Percentiles rank a stretch among this genome's conserved stretches.
Conservation (phyloP, 139 green algal species). For the Penium margaritaceum region DNA sequence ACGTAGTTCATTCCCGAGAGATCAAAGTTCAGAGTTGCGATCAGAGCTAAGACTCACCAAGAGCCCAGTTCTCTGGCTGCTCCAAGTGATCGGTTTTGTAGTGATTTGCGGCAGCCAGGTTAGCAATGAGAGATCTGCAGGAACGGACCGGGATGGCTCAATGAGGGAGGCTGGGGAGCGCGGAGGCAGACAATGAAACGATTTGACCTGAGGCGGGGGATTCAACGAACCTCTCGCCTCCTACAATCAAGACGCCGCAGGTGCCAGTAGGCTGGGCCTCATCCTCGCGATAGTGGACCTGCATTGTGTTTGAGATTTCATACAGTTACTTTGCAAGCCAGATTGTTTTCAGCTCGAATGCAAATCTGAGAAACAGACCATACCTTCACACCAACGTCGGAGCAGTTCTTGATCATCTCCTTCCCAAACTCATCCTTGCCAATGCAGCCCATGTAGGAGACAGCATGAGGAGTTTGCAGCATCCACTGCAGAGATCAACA, state of each 20-base stretch:
- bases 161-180: too few relatives aligned
- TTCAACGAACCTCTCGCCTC: constrained; percentile 74
- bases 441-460: constrained; percentile 91
- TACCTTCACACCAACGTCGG: constrained; percentile 29
- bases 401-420: constrained; percentile 67
- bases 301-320: too few relatives aligned
- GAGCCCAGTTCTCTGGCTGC: constrained; percentile 62
- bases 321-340: too few relatives aligned
- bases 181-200: too few relatives aligned
- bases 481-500: constrained; percentile 77
- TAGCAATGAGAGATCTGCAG: constrained; percentile 78
- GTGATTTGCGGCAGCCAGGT: constrained; percentile 95
- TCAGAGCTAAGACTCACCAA: constrained; percentile 44
- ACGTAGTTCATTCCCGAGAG: not conserved
- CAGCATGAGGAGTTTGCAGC: constrained; percentile 70
- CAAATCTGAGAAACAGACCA: too few relatives aligned
- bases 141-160: too few relatives aligned
- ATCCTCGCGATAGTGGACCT: constrained; percentile 85
- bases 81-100: constrained; percentile 77
- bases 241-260: constrained; percentile 81
- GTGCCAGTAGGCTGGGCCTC: constrained; percentile 78
- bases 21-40: not conserved
- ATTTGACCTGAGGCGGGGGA: too few relatives aligned
- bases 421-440: constrained; percentile 83
- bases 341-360: too few relatives aligned